Conservation (phyloP, 805 yeast genomes). For the Candida easanensis region DNA sequence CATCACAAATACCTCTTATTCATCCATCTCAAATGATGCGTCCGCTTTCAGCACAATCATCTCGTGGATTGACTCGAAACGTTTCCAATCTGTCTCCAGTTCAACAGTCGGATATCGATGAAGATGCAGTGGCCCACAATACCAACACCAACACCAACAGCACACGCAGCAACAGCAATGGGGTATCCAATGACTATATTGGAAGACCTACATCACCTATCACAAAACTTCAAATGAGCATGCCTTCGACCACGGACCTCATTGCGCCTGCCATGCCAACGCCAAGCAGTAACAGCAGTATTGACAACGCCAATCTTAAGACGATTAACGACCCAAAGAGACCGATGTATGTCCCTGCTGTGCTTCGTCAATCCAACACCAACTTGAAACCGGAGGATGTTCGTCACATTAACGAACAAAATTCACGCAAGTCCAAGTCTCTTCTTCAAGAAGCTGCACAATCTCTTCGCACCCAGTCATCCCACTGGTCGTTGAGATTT, state of each 20-base stretch:
- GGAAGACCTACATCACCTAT: slow-evolving; percentile 1
- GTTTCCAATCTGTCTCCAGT: slow-evolving; percentile 10
- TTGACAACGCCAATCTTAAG: slow-evolving; percentile 27
- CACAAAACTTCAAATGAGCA: neutral
- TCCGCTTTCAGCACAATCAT: slow-evolving; percentile 11
- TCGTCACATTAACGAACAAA: slow-evolving; percentile 28
- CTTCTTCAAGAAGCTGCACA: slow-evolving; percentile 24
- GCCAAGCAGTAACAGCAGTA: slow-evolving; percentile 14
- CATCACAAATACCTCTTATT: slow-evolving; percentile 3
- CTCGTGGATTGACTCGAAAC: slow-evolving; percentile 9
- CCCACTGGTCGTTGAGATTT: slow-evolving; percentile 26
- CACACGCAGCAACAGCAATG: neutral
- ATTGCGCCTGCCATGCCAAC: slow-evolving; percentile 1
- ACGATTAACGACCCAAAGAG: slow-evolving; percentile 80
- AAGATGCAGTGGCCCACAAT: neutral
- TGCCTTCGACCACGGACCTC: slow-evolving; percentile 1
- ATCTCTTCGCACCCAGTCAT: slow-evolving; percentile 27
- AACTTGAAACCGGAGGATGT: slow-evolving; percentile 41
- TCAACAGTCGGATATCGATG: slow-evolving; percentile 8
- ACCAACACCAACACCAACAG: neutral
- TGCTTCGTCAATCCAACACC: slow-evolving; percentile 53
- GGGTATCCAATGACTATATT: slow-evolving; percentile 2
- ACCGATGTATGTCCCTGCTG: slow-evolving; percentile 91
- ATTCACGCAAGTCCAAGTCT: slow-evolving; percentile 23
- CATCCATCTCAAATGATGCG: slow-evolving; percentile 4